These are phyloP conservation scores for Pichia norvegensis DNA, from an alignment of 1,139 yeast species.

Conservation along the genomic window DNA sequence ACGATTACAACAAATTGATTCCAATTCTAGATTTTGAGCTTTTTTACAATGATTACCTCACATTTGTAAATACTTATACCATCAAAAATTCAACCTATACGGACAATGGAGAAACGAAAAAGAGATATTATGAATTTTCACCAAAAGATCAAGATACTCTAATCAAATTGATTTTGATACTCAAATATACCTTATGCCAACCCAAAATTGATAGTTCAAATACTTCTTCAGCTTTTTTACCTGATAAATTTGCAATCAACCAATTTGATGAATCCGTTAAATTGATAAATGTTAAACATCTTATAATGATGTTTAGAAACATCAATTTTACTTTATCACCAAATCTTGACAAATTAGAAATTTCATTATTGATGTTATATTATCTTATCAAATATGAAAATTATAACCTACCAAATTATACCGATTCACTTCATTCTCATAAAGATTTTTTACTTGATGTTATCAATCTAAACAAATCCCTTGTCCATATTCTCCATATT, in stretches of 20 bases:
- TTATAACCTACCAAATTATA: constrained; percentile 17
- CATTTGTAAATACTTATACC: constrained; percentile 49
- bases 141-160: constrained; percentile 45
- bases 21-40: constrained; percentile 55
- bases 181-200: constrained; percentile 29
- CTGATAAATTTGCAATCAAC: constrained; percentile 23
- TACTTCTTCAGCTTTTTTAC: constrained; percentile 17
- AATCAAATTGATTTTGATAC: constrained; percentile 32
- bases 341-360: constrained; percentile 27
- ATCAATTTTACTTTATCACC: constrained; percentile 25
- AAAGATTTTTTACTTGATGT: constrained; percentile 22
- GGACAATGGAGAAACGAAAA: constrained; percentile 26
- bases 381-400: constrained; percentile 27
- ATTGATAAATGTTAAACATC: constrained; percentile 25
- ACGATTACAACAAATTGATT: constrained; percentile 48
- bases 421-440: constrained; percentile 13
- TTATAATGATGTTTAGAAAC: constrained; percentile 24
- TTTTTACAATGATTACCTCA: constrained; percentile 52
- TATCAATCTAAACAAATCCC: constrained; percentile 17
- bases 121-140: constrained; percentile 39
- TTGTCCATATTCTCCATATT: constrained; percentile 17
- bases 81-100: constrained; percentile 42
- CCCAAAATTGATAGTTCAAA: constrained; percentile 18
- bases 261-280: constrained; percentile 30
- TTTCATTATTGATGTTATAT: constrained; percentile 25